Base-by-base conservation (phyloP, 2,329 filamentous ascomycete genomes). In the Dactylellina drechsleri region DNA sequence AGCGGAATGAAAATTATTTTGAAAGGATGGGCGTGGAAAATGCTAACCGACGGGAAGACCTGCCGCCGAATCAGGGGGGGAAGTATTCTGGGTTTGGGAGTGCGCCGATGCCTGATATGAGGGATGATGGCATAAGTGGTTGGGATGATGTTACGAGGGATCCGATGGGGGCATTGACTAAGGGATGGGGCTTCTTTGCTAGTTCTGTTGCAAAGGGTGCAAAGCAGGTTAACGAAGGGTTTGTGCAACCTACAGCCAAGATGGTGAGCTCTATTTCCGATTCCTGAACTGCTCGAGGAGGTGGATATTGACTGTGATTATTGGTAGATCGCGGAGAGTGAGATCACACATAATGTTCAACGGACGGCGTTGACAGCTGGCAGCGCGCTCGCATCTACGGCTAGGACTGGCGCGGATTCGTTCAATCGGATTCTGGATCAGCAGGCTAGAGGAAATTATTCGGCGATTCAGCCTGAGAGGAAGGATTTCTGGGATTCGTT, bases 401-500 rank as follows among this genome's bases (percentile, higher is more conserved):
- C 71, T 1, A 75, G 67, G 18, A 53, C 85, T 13, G 87, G 87
- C 3, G 88, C 88, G 2, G 88, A 86, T 81, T 92, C 87, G 84
- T 89, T 86, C 82, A 92, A 85, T 76, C 83, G 68, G 85, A 86
- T 15, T 85, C 85, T 58, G 78, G 83, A 16, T 81, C 84, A 64
- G 80, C 87, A 83, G 88, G 84, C 82, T 87, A 82, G 85, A 91
- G 80, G 45, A 78, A 80, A n/a, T 80, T 80, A 28, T 80, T 80
- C 4, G 15, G 23, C 66, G 20, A 79, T 81, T 84, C 86, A 90
- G 82, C 87, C 87, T 6, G 87, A 89, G 74, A 91, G 90, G 82
- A 90, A 90, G 81, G 90, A 91, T 78, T 97, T 97, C 83, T 97
- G 93, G 93, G 93, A 97, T 81, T 90, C 91, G 78, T 97, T 98